Base-by-base conservation (phyloP, 108 stramenopile genomes). In the Pseudonitzschia multistriata region DNA sequence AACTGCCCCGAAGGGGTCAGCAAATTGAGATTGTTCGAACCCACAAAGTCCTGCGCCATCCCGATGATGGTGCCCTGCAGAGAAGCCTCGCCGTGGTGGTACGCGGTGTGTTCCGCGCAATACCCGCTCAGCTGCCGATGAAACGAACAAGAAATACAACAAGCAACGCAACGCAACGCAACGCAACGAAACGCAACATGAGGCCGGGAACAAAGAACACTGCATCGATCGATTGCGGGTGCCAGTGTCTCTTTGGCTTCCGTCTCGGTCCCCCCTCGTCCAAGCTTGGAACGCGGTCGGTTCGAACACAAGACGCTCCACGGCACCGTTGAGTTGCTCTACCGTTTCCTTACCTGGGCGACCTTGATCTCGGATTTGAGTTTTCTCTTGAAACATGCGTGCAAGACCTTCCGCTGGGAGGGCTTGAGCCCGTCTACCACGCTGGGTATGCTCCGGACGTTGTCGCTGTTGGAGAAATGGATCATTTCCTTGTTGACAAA, bases 11-110 rank as follows among this genome's bases (percentile, higher is more conserved):
- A 72, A 2, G 97, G 97, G n/a, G 64, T 75, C 49, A 97, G 63
- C 59, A 96, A 79, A 55, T 95, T 95, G 22, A 97, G 66, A 62
- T 97, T 97, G 68, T 96, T 97, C 3, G 95, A 89, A 0, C 97
- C 97, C 34, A 94, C 90, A 80, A 91, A 97, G 81, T 96, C 89
- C 48, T 97, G 97, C 0, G 95, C 95, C 95, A 97, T 96, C 21
- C 88, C 89, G 57, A 93, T 86, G 47, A 97, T 96, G 29, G 98
- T 99, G 24, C 86, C 71, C 39, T 96, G 92, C 30, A 99, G 76
- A 7, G 95, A 94, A 14, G 83, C 92, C 80, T 97, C 95, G 22
- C 97, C 97, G 70, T 97, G 97, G 79, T 97, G 97, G 70, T 97
- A 97, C 5, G 94, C 92, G 22, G 95, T 95, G 42, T 96, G 92